Evolutionary conservation across 129 eudicot species (phyloP), one percentile per base, ranked within the genome.

Genomic region (Solidago caesia): DNA sequence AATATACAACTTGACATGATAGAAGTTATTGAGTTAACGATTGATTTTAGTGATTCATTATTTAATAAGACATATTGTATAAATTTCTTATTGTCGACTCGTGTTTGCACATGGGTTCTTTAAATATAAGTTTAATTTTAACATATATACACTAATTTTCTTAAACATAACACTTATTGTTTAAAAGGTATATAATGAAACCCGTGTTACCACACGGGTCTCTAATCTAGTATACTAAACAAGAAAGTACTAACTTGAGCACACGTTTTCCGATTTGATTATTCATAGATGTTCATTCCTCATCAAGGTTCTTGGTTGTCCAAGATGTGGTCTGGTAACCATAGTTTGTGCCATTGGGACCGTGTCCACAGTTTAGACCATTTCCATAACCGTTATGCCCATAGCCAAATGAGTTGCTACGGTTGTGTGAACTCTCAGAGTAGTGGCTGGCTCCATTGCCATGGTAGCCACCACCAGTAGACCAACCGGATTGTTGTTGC

Each of bases 301-400:
- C 83, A 64, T 83, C 86, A 56, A 70, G 39, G 10, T 69, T 59
- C 81, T 83, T 79, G 42, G 74, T 26, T 26, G 74, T 71, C 84
- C 87, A 75, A 55, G 76, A 62, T 56, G 74, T 10, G 26, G 62
- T 47, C 71, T 71, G 69, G 71, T 71, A 76, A 48, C 80, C 77
- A 52, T 65, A 42, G 15, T 52, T 75, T 44, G 44, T 4, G 66
- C 79, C 65, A 53, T 11, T 14, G 6, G 77, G 77, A 46, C 60
- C 33, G 14, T 73, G 48, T 60, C 62, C 52, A 25, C 59, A 12
- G 61, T 69, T 25, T 33, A 48, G 67, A 4, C 75, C 82, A 67
- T 46, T 62, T 65, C 76, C 75, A 47, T 48, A 66, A 29, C 74
- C 16, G 43, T 51, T 25, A 44, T 65, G 56, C 64, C 59, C 62